phyloP scores from a whole-genome alignment of 306 rosid species.

The Acacia crassicarpa region DNA sequence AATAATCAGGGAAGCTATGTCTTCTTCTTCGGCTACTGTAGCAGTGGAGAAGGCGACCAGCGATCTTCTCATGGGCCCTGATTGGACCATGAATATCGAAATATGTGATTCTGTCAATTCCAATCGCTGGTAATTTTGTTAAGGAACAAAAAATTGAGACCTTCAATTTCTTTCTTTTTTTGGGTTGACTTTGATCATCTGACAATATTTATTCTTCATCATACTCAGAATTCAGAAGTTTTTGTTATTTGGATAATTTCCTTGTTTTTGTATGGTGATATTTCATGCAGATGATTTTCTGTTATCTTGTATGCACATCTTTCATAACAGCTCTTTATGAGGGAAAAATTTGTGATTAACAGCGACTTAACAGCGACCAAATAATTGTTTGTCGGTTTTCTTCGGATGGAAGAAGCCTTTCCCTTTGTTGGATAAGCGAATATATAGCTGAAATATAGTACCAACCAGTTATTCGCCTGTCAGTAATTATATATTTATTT shows the following conservation, averaged over 20 bases:
- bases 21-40: slow-evolving; percentile 87
- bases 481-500: not conserved
- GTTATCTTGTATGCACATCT: not conserved
- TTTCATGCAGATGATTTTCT: slow-evolving; percentile 27
- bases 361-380: not conserved
- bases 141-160: slow-evolving; percentile 15
- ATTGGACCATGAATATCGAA: slow-evolving; percentile 99
- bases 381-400: not conserved
- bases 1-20: slow-evolving; percentile 36
- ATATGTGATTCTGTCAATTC: slow-evolving; percentile 98
- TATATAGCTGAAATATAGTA: slow-evolving; percentile 12
- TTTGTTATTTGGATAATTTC: not conserved
- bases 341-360: slow-evolving; percentile 27
- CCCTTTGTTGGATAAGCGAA: not conserved
- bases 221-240: not conserved
- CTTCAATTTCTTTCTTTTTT: not conserved
- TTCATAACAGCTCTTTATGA: not conserved
- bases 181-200: slow-evolving; percentile 38
- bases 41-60: slow-evolving; percentile 99
- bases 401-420: not conserved
- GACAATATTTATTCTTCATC: not conserved
- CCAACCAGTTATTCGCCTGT: not conserved
- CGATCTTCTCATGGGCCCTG: slow-evolving; percentile 96
- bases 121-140: slow-evolving; percentile 67
- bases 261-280: slow-evolving; percentile 21